A percentile compares a stretch with the other conserved stretches of the same genome.
These are phyloP conservation scores for Extremus antarcticus DNA, from an alignment of 495 filamentous ascomycete genomes.

Conservation along the genomic window DNA sequence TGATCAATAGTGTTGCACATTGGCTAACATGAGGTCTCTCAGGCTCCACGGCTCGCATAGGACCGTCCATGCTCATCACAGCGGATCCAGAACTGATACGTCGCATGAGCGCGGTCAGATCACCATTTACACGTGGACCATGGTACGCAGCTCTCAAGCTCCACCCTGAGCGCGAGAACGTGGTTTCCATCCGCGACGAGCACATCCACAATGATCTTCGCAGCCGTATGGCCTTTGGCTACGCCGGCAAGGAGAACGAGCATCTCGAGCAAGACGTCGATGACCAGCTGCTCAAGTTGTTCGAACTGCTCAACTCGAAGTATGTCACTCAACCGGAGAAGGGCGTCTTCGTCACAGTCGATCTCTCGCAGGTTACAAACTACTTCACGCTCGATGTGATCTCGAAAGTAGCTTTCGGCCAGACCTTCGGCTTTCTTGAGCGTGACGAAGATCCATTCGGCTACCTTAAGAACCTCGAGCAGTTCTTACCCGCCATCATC, in stretches of 20 bases:
- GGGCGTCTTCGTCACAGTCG: constrained; percentile 29
- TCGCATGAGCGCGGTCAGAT: constrained; percentile 31
- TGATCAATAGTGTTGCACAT: neutral
- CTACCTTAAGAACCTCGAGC: constrained; percentile 22
- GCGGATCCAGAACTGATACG: constrained; percentile 35
- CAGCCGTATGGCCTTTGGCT: constrained; percentile 32
- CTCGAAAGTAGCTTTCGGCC: constrained; percentile 39
- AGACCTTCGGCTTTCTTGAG: constrained; percentile 39
- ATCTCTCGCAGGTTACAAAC: constrained; percentile 34
- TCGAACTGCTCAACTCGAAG: constrained; percentile 30
- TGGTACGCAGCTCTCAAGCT: constrained; percentile 37
- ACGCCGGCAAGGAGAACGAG: constrained; percentile 40
- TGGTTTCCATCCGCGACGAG: constrained; percentile 33
- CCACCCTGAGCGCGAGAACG: constrained; percentile 32
- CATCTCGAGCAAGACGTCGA: constrained; percentile 39
- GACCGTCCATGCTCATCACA: constrained; percentile 33
- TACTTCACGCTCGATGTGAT: constrained; percentile 45
- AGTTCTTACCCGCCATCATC: constrained; percentile 25
- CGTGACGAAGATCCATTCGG: constrained; percentile 23
- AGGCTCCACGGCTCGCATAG: constrained; percentile 36
- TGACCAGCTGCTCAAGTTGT: constrained; percentile 29
- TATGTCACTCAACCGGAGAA: constrained; percentile 23
- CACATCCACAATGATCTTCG: constrained; percentile 31
- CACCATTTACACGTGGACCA: constrained; percentile 29
- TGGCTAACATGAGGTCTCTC: constrained; percentile 3